phyloP scores from a whole-genome alignment of 345 rosid genomes.

The Fremontodendron californicum region DNA sequence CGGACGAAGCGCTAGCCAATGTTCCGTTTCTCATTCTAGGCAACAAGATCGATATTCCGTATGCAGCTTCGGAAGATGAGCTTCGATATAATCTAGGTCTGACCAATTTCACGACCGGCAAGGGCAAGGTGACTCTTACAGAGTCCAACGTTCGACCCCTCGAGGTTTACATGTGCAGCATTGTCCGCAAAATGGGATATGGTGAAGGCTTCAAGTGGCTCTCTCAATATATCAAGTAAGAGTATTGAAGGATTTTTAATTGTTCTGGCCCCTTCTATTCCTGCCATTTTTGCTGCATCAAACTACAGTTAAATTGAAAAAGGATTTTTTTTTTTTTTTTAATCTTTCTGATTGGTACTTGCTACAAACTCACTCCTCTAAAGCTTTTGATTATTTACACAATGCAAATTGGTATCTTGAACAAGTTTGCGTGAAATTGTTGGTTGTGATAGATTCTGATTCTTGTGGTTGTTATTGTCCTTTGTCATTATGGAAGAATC shows the following conservation, averaged over 20 bases:
- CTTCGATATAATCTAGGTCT: slow-evolving; percentile 55
- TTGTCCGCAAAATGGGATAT: too few species aligned
- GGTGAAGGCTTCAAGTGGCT: too few species aligned
- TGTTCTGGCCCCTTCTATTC: neutral
- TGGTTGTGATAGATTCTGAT: neutral
- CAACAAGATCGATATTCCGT: too few species aligned
- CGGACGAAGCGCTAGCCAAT: too few species aligned
- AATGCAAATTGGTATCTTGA: slow-evolving; percentile 12
- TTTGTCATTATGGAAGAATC: neutral
- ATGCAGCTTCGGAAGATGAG: slow-evolving; percentile 75
- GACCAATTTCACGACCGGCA: slow-evolving; percentile 69
- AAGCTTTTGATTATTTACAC: neutral
- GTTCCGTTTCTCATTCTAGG: too few species aligned
- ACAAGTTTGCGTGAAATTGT: neutral
- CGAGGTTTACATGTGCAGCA: slow-evolving; percentile 81
- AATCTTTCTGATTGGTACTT: too few species aligned
- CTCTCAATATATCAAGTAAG: slow-evolving; percentile 62
- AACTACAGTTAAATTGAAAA: slow-evolving; percentile 7
- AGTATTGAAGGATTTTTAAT: neutral
- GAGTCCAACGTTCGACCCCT: slow-evolving; percentile 58
- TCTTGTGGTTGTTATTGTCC: neutral
- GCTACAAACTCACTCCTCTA: neutral
- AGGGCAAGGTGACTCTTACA: too few species aligned
- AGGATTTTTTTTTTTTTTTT: too few species aligned
- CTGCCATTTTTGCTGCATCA: neutral